A percentile compares a stretch with the other conserved stretches of the same genome.
Evolutionary conservation across 1,284 basidiomycete genomes (phyloP).

Genomic region (Polyporus tsugae): DNA sequence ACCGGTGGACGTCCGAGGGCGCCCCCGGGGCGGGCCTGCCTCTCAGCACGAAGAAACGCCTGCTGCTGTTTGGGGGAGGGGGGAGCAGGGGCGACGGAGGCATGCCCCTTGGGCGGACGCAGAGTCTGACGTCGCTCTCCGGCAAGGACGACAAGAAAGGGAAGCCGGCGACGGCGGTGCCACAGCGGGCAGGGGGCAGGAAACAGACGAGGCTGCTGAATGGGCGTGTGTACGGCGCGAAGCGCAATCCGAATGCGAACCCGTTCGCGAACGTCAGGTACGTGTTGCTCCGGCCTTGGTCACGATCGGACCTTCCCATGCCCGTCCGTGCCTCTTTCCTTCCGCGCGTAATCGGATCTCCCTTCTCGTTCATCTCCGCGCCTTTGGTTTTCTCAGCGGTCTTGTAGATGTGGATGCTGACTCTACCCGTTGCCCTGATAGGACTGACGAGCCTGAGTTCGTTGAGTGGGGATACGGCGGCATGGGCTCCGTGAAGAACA

Average conservation of each 20-base stretch:
- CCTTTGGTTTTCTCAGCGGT: slow-evolving; percentile 2
- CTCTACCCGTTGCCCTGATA: background rate
- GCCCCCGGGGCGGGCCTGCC: slow-evolving; percentile 22
- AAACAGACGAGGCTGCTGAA: slow-evolving; percentile 68
- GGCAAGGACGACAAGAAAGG: slow-evolving; percentile 32
- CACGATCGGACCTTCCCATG: slow-evolving; percentile 6
- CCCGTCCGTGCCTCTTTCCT: slow-evolving; percentile 2
- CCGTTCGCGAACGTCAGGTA: slow-evolving; percentile 48
- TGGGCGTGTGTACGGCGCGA: slow-evolving; percentile 77
- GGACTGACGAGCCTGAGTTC: slow-evolving; percentile 68
- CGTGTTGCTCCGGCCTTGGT: slow-evolving; percentile 21
- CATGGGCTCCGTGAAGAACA: slow-evolving; percentile 71
- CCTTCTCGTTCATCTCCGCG: slow-evolving; percentile 10
- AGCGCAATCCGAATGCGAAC: slow-evolving; percentile 42
- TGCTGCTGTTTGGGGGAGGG: slow-evolving; percentile 21
- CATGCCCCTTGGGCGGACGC: slow-evolving; percentile 33
- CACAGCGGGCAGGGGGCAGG: slow-evolving; percentile 26
- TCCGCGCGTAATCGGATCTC: slow-evolving; percentile 6
- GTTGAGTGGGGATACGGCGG: slow-evolving; percentile 89
- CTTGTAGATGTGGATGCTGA: slow-evolving; percentile 5
- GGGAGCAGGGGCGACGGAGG: slow-evolving; percentile 20
- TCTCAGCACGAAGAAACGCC: slow-evolving; percentile 31
- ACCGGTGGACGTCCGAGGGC: slow-evolving; percentile 36
- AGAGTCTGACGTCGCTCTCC: slow-evolving; percentile 32
- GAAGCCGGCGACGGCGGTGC: slow-evolving; percentile 20